These are phyloP conservation scores for Lecanosticta acicola DNA, from an alignment of 2,329 filamentous ascomycete genomes.

Conservation along the genomic window DNA sequence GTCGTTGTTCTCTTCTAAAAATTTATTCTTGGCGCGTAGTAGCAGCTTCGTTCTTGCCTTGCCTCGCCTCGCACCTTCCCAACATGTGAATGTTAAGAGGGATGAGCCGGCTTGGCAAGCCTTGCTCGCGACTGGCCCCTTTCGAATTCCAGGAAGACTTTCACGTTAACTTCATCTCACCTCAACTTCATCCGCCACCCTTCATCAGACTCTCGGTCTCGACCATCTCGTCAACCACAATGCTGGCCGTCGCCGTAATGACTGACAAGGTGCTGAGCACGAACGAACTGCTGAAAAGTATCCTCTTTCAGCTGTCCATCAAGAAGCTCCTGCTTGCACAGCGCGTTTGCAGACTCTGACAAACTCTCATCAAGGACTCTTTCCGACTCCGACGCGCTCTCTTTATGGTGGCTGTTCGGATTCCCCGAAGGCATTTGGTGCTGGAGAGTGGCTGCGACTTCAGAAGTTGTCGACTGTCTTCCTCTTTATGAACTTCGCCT, in stretches of 20 bases:
- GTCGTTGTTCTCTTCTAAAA: no score
- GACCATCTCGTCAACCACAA: no score
- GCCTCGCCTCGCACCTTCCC: no score
- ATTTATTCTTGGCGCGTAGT: no score
- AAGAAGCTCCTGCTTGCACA: constrained; percentile 6
- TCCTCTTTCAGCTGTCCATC: constrained; percentile 5
- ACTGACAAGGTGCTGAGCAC: constrained; percentile 2
- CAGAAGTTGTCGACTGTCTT: background rate
- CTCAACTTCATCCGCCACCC: background rate
- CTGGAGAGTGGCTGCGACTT: background rate
- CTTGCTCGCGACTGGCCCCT: no score
- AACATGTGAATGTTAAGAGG: no score
- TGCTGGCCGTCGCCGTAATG: background rate
- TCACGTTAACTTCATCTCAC: background rate
- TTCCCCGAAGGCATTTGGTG: background rate
- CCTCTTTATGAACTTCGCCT: background rate
- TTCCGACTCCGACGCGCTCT: background rate
- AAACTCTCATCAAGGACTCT: constrained; percentile 1
- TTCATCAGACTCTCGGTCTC: no score
- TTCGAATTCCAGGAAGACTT: no score
- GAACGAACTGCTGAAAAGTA: constrained; percentile 8
- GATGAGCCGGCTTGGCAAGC: no score
- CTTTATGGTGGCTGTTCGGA: background rate
- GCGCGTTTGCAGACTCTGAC: constrained; percentile 2
- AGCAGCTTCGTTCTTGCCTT: no score